A percentile compares a stretch with the other conserved stretches of the same genome.
phyloP scores from a whole-genome alignment of 176 grass and related monocot species.

The Cenchrus purpureus region DNA sequence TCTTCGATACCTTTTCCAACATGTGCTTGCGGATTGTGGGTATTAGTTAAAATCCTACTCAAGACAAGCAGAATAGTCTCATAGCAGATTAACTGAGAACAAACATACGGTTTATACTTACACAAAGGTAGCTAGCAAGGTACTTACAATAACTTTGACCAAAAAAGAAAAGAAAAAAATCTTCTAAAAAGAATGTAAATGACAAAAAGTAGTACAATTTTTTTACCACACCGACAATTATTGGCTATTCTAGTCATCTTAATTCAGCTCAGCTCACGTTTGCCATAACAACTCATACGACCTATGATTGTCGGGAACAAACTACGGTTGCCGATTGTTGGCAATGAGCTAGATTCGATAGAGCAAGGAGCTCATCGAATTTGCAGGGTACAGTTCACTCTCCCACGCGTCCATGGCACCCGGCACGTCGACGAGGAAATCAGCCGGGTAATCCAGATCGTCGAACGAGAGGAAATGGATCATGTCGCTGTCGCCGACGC shows the following conservation, averaged over 20 bases:
- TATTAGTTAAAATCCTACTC: background rate
- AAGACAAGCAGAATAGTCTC: background rate
- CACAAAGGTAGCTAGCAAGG: background rate
- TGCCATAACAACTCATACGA: background rate
- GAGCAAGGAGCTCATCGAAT: background rate
- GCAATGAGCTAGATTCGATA: background rate
- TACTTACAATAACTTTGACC: background rate
- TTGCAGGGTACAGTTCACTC: constrained; percentile 8
- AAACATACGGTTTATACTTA: background rate
- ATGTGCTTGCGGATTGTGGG: background rate
- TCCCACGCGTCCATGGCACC: constrained; percentile 36
- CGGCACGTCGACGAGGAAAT: constrained; percentile 36
- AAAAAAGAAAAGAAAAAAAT: background rate
- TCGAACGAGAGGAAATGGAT: constrained; percentile 33
- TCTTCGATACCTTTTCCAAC: background rate
- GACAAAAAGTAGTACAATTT: background rate
- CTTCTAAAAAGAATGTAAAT: background rate
- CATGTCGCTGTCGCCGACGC: constrained; percentile 31
- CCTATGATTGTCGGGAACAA: background rate
- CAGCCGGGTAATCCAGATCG: constrained; percentile 30
- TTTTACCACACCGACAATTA: background rate
- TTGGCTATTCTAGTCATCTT: background rate
- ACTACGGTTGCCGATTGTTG: background rate
- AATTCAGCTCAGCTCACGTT: background rate
- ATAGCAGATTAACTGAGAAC: background rate